Base-by-base conservation (phyloP, 177 flowering plant genomes). In the Vitis hybrid region DNA sequence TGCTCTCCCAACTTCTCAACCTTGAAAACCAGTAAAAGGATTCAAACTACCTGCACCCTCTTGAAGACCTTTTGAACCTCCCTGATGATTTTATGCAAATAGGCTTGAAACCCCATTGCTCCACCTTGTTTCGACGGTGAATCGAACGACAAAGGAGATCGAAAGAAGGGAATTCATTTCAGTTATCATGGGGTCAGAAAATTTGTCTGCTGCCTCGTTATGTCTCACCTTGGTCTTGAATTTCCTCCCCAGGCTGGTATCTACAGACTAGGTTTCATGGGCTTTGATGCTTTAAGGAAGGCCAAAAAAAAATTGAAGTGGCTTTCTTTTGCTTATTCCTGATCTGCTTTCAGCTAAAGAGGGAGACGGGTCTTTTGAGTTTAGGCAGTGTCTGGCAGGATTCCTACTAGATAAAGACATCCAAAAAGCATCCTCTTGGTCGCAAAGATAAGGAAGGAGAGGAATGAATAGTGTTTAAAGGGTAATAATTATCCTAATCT, bases 141-240 rank as follows among this genome's bases (percentile, higher is more conserved):
- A 70, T 75, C 81, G 79, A 15, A 72, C 75, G 6, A 75, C 77
- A 56, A 75, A 77, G 40, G 83, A 77, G 51, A 66, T 63, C 4
- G 77, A 70, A 50, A 81, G 65, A 5, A 75, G 65, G 52, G 62
- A 70, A 61, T 66, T 69, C 78, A 77, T 80, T 49, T 58, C 59
- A 45, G 10, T 57, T 13, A 66, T 32, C 61, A 11, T 8, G 40
- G 23, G 19, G 54, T 34, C 68, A 15, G 30, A 54, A 64, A 15
- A 15, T 19, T 60, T 26, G 45, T 19, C 21, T 62, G 30, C 48
- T 12, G 15, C 23, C 7, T 6, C 45, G 11, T 30, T 6, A 12
- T 8, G 5, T 32, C 30, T 48, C 51, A 13, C 52, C 12, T 18
- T 49, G 67, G 23, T 3, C 66, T 51, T 63, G 13, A 18, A 48